Conservation (phyloP, 768 basidiomycete species). For the Termitomyces sp. region DNA sequence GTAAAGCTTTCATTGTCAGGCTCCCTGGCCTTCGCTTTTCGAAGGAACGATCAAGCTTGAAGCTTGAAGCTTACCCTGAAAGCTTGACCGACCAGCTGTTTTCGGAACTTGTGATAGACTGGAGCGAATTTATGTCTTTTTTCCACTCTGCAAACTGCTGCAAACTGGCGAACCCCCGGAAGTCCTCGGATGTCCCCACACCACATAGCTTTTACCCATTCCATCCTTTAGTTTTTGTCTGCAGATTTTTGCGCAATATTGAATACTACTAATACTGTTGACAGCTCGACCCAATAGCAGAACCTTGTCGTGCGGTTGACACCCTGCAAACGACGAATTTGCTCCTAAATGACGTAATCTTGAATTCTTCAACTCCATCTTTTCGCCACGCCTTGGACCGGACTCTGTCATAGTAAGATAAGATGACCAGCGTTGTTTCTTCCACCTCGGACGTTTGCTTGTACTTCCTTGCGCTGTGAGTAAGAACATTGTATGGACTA, state of each 20-base stretch:
- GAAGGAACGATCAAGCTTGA: too few relatives aligned
- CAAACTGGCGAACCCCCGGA: neutral
- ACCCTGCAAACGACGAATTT: neutral
- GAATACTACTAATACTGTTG: neutral
- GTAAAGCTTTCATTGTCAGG: too few relatives aligned
- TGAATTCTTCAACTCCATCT: neutral
- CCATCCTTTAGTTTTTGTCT: neutral
- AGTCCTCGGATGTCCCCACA: neutral
- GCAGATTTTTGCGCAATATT: neutral
- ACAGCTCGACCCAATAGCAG: neutral
- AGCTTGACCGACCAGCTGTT: too few relatives aligned
- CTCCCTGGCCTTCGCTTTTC: too few relatives aligned
- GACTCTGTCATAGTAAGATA: neutral
- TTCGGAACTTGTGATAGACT: too few relatives aligned
- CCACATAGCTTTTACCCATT: neutral
- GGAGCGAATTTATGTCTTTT: too few relatives aligned
- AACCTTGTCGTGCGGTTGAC: neutral
- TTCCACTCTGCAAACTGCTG: neutral
- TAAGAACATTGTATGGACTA: neutral
- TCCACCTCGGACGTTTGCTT: neutral
- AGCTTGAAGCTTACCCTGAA: too few relatives aligned
- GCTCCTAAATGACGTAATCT: neutral
- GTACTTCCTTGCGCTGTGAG: conserved; percentile 2
- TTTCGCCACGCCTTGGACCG: neutral
- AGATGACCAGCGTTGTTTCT: conserved; percentile 1